Percentiles rank a stretch among this genome's conserved stretches.
Conservation (phyloP, 495 filamentous ascomycete species). For the Penicillium egyptiacum region DNA sequence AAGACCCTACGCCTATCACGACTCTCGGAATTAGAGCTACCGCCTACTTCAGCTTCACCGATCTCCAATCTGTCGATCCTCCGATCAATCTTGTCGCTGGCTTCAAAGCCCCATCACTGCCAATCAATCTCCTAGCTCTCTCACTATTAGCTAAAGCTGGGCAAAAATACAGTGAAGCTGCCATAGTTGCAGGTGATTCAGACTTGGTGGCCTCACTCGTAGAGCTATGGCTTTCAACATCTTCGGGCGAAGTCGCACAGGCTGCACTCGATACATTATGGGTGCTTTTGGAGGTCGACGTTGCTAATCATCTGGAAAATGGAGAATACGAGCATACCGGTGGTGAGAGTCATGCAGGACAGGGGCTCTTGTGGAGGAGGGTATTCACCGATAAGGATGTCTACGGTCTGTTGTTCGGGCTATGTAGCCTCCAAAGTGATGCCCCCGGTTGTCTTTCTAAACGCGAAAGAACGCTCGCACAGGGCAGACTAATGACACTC, state of each 20-base stretch:
- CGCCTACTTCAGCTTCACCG: conserved; percentile 41
- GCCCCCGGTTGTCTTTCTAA: conserved; percentile 48
- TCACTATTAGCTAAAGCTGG: conserved; percentile 72
- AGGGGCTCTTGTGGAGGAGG: conserved; percentile 70
- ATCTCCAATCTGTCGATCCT: conserved; percentile 46
- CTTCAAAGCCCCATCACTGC: conserved; percentile 58
- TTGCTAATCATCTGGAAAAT: conserved; percentile 40
- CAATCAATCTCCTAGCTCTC: conserved; percentile 70
- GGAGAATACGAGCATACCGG: conserved; percentile 41
- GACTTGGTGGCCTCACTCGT: conserved; percentile 61
- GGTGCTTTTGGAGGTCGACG: conserved; percentile 68
- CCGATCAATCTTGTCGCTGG: conserved; percentile 50
- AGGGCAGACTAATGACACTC: conserved; percentile 72
- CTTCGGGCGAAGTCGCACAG: conserved; percentile 71
- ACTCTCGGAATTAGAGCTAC: conserved; percentile 43
- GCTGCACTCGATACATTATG: conserved; percentile 65
- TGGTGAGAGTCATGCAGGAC: conserved; percentile 50
- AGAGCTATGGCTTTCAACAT: conserved; percentile 68
- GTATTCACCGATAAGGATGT: conserved; percentile 66
- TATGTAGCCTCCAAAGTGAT: conserved; percentile 53
- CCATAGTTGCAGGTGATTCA: conserved; percentile 65
- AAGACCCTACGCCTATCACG: conserved; percentile 52
- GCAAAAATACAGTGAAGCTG: conserved; percentile 57
- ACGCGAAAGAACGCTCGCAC: conserved; percentile 70
- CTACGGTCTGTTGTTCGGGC: conserved; percentile 62